Evolutionary conservation across 2,329 filamentous ascomycete species (phyloP), one percentile per base, ranked within the genome.

Genomic region (Chaetomium globosum): DNA sequence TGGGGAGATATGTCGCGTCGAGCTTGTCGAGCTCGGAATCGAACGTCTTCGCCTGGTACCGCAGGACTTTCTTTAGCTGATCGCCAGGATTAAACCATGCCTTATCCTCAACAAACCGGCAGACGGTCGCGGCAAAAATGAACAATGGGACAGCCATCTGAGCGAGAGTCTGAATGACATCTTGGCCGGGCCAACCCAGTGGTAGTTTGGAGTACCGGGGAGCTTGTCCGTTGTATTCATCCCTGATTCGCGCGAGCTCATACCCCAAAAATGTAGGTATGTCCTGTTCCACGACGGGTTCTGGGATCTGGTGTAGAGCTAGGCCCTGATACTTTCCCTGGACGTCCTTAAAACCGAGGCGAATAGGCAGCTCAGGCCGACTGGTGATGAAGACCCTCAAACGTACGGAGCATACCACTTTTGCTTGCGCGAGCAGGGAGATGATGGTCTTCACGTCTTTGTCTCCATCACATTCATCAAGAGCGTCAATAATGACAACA

Each of bases 321-420:
- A 61, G 21, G 23, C 43, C 49, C 13, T 0, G 72, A 63, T 26
- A 80, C 73, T 10, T 79, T 63, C 60, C 60, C 10, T 56, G 19
- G 5, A 78, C 69, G 1, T 69, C 12, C 0, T 62, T 61, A 43
- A 83, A 81, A 0, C 77, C 75, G 13, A 77, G 68, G 0, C 76
- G 74, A 28, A 81, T 74, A 0, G 75, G 74, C 1, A 79, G 61
- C 28, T 82, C 77, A 0, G 80, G 80, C 12, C 80, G 72, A 51
- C 79, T 82, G 0, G 80, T 82, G 0, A 82, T 23, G 30, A 82
- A 79, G 1, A 79, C 59, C 53, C 72, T 74, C 8, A 80, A 54
- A 23, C 54, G 59, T 19, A 69, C 36, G 31, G 64, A 68, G 60
- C 46, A 62, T 21, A 69, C 8, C 12, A 43, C 2, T 16, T 70